Conservation (phyloP, 2,329 filamentous ascomycete species). For the Sporothrix brasiliensis region DNA sequence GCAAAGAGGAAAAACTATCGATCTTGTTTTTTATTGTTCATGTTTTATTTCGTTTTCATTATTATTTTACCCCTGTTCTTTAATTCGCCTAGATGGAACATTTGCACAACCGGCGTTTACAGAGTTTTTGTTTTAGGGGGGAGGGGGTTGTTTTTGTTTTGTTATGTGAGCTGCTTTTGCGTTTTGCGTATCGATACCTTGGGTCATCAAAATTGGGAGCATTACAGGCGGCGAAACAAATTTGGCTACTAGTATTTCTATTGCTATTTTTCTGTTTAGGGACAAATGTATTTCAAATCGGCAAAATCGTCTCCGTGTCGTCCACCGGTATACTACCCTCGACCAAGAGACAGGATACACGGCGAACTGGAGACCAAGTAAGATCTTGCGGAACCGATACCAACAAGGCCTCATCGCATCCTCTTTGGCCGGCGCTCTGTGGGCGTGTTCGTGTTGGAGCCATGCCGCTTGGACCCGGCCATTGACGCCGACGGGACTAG, state of each 20-base stretch:
- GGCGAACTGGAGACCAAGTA: no score
- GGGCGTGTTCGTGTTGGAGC: slow-evolving; percentile 13
- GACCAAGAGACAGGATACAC: not conserved
- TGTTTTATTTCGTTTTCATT: not conserved
- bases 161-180: not conserved
- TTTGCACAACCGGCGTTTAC: not conserved
- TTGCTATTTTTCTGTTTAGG: not conserved
- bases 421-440: slow-evolving; percentile 29
- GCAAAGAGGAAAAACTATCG: not conserved
- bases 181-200: not conserved
- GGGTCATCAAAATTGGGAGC: slow-evolving; percentile 8
- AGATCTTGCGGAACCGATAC: not conserved
- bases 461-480: slow-evolving; percentile 29
- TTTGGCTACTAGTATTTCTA: not conserved
- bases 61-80: not conserved
- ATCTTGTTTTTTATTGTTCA: not conserved
- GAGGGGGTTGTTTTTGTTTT: not conserved
- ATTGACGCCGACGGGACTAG: not conserved
- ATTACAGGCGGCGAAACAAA: slow-evolving; percentile 12
- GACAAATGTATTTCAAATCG: not conserved
- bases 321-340: not conserved
- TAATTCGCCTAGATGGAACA: not conserved
- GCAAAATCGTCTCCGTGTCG: not conserved
- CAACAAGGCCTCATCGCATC: slow-evolving; percentile 13
- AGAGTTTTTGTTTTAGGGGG: not conserved